These are phyloP conservation scores for Tricholoma hemisulphureum DNA, from an alignment of 768 basidiomycete genomes.

Conservation along the genomic window DNA sequence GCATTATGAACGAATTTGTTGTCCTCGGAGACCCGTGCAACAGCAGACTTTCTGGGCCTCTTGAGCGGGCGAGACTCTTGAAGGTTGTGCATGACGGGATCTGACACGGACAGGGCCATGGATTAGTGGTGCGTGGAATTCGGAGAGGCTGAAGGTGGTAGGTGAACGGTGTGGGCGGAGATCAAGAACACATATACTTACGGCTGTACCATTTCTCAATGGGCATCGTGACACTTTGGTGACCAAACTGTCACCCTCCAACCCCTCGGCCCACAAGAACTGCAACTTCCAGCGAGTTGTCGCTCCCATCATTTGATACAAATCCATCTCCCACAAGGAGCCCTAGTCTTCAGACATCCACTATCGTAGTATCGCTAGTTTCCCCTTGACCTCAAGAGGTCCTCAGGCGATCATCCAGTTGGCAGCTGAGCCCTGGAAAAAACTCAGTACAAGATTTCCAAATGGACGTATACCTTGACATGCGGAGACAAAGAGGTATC, in stretches of 20 bases:
- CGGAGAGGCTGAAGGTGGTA: slow-evolving; percentile 25
- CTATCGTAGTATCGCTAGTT: no score
- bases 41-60: slow-evolving; percentile 41
- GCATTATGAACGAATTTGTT: slow-evolving; percentile 25
- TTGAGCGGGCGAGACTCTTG: slow-evolving; percentile 40
- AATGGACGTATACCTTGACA: background rate
- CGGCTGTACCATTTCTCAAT: background rate
- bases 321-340: background rate
- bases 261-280: background rate
- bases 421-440: no score
- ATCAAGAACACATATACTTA: slow-evolving; percentile 18
- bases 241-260: background rate
- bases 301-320: slow-evolving; percentile 5
- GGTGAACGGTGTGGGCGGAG: slow-evolving; percentile 20
- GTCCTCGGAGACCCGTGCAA: slow-evolving; percentile 23
- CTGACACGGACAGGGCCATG: slow-evolving; percentile 17
- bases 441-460: background rate
- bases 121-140: slow-evolving; percentile 21
- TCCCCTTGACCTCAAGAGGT: no score
- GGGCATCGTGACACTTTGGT: background rate
- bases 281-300: background rate
- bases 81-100: slow-evolving; percentile 7
- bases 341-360: background rate
- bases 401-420: no score
- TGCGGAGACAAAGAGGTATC: background rate